Conservation (phyloP, 176 grass and related monocot species). For the Bothriochloa decipiens region DNA sequence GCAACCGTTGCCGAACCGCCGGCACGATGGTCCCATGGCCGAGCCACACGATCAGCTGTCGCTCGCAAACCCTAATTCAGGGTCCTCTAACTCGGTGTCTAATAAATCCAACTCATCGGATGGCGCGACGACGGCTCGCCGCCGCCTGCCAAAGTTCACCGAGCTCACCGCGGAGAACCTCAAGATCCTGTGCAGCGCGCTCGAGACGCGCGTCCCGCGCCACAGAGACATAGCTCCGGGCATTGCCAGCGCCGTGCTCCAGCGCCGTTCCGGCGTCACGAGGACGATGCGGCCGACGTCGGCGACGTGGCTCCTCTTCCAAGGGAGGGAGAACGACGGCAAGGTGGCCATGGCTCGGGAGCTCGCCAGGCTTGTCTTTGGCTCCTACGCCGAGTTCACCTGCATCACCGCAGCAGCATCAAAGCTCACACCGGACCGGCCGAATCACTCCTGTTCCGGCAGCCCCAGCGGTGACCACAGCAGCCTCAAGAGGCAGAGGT, state of each 20-base stretch:
- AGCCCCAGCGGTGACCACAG: neutral
- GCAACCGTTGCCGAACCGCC: slow-evolving; percentile 18
- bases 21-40: neutral
- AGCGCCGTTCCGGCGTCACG: slow-evolving; percentile 63
- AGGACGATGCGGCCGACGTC: neutral
- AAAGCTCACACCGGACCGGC: neutral
- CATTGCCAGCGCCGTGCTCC: slow-evolving; percentile 65
- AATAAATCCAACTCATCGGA: slow-evolving; percentile 32
- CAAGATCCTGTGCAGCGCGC: slow-evolving; percentile 54
- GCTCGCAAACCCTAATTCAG: slow-evolving; percentile 19
- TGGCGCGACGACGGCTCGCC: slow-evolving; percentile 1
- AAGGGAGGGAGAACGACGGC: slow-evolving; percentile 48
- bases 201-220: slow-evolving; percentile 53
- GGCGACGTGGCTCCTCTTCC: slow-evolving; percentile 70
- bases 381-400: slow-evolving; percentile 45
- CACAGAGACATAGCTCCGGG: slow-evolving; percentile 50
- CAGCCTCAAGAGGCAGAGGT: slow-evolving; percentile 34
- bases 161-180: slow-evolving; percentile 77
- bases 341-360: slow-evolving; percentile 61
- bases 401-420: neutral
- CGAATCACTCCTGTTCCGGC: neutral
- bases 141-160: slow-evolving; percentile 55
- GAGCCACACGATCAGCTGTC: neutral
- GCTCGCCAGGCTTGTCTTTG: slow-evolving; percentile 71
- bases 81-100: slow-evolving; percentile 32